These are phyloP conservation scores for Cenchrus americanus DNA, from an alignment of 176 grass and related monocot genomes.

Conservation along the genomic window DNA sequence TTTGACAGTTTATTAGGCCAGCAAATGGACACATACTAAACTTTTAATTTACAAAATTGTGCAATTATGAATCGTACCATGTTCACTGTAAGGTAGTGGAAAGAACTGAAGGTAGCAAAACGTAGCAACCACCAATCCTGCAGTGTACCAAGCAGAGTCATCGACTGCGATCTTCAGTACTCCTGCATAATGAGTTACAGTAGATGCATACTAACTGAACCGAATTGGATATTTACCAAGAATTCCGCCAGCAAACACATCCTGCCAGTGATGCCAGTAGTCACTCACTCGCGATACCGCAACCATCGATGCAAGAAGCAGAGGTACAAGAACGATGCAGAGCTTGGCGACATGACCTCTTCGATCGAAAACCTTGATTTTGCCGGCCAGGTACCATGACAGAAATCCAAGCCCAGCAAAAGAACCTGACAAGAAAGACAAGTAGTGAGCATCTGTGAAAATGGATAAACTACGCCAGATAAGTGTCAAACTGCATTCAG, in stretches of 20 bases:
- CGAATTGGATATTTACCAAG: neutral
- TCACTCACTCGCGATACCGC: conserved; percentile 9
- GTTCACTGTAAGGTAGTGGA: conserved; percentile 1
- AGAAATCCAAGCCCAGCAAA: conserved; percentile 15
- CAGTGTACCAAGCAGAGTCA: neutral
- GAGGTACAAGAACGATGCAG: conserved; percentile 1
- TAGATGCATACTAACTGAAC: neutral
- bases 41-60: neutral
- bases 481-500: neutral
- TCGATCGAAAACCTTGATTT: conserved; percentile 17
- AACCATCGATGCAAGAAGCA: conserved; percentile 3
- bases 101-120: conserved; percentile 29
- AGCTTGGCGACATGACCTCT: conserved; percentile 13
- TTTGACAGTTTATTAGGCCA: neutral
- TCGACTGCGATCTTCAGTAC: neutral
- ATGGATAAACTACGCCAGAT: neutral
- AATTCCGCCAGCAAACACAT: neutral
- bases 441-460: neutral
- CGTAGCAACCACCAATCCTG: conserved; percentile 9
- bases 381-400: conserved; percentile 19
- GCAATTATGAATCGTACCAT: neutral
- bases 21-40: neutral
- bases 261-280: conserved; percentile 30
- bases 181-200: too few relatives aligned
- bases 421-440: neutral